These are phyloP conservation scores for Mycena floridula DNA, from an alignment of 768 basidiomycete species.

Conservation along the genomic window DNA sequence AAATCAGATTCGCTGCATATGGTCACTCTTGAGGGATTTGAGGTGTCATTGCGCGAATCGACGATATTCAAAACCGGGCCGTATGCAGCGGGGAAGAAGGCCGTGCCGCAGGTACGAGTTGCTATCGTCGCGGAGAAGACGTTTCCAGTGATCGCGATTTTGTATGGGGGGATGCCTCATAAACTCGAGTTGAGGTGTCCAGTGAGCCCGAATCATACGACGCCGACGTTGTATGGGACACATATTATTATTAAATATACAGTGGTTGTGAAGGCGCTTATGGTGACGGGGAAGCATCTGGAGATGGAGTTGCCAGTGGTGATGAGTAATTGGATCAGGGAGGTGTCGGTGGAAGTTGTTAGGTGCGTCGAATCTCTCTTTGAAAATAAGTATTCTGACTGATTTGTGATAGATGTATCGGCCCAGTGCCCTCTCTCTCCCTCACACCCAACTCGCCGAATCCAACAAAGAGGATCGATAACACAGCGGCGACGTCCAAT, in stretches of 20 bases:
- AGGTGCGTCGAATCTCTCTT: slow-evolving; percentile 3
- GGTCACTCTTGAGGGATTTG: slow-evolving; percentile 75
- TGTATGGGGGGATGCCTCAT: slow-evolving; percentile 68
- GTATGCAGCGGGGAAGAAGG: slow-evolving; percentile 48
- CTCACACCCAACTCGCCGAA: too few relatives aligned
- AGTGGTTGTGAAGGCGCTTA: slow-evolving; percentile 69
- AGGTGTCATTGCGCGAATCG: slow-evolving; percentile 78
- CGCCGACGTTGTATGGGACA: slow-evolving; percentile 80
- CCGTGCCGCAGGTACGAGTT: slow-evolving; percentile 48
- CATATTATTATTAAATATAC: slow-evolving; percentile 81
- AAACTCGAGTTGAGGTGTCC: slow-evolving; percentile 67
- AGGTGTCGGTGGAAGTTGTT: too few relatives aligned
- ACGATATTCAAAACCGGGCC: slow-evolving; percentile 62
- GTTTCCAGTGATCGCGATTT: slow-evolving; percentile 60
- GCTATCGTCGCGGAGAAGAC: slow-evolving; percentile 66
- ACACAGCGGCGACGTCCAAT: too few relatives aligned
- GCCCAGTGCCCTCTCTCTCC: slow-evolving; percentile 41
- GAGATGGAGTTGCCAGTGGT: too few relatives aligned
- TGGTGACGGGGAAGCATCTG: slow-evolving; percentile 64
- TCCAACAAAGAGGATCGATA: too few relatives aligned
- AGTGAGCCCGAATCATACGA: slow-evolving; percentile 62
- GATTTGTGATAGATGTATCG: slow-evolving; percentile 58
- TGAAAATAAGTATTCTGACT: slow-evolving; percentile 50
- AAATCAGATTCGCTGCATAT: slow-evolving; percentile 65
- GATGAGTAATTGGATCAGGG: slow-evolving; percentile 86